These are phyloP conservation scores for Yamadazyma akitaensis DNA, from an alignment of 805 yeast species.

Conservation along the genomic window DNA sequence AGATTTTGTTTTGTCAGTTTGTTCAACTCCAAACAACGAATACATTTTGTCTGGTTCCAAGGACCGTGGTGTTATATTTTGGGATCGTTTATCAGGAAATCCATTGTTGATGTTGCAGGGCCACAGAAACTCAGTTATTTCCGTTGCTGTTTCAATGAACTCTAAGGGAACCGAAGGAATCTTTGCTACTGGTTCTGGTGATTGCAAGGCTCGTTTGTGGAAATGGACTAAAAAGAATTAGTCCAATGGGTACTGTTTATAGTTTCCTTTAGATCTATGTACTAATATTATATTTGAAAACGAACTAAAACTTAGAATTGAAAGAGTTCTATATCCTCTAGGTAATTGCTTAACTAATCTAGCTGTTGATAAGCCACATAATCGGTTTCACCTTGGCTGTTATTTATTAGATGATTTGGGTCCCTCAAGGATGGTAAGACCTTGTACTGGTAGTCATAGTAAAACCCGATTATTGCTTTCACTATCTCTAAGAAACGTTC, in stretches of 20 bases:
- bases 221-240: conserved; percentile 57
- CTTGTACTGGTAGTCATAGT: no score
- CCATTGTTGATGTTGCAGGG: conserved; percentile 95
- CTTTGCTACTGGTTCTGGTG: conserved; percentile 97
- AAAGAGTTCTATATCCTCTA: neutral
- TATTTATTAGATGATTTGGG: no score
- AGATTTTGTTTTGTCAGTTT: conserved; percentile 91
- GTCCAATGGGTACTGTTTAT: neutral
- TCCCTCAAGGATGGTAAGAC: no score
- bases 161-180: conserved; percentile 72
- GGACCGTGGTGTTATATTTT: conserved; percentile 94
- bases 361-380: no score
- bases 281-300: conserved; percentile 2
- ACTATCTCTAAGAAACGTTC: no score
- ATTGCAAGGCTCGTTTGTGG: conserved; percentile 97
- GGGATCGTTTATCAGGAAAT: conserved; percentile 92
- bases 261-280: conserved; percentile 1
- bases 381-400: no score
- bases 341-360: neutral
- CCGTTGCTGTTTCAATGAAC: conserved; percentile 86
- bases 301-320: no score
- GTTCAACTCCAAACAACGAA: conserved; percentile 89
- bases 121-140: conserved; percentile 91
- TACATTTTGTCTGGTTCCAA: conserved; percentile 92
- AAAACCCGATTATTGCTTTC: no score